Conservation (phyloP, 2,329 filamentous ascomycete genomes). For the Dothistroma septosporum region DNA sequence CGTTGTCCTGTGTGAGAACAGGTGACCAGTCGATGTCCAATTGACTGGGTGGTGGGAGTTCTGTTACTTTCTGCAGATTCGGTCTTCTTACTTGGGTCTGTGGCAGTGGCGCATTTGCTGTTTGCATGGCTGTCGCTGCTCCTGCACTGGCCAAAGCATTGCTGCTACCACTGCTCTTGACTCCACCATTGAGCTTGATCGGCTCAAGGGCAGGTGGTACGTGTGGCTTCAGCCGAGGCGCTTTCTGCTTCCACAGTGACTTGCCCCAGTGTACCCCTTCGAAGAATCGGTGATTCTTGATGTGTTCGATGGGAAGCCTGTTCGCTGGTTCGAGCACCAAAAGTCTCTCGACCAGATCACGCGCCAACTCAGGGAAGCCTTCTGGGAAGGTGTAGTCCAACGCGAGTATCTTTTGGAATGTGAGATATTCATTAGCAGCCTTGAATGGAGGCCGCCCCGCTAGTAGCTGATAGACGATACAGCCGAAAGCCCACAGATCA, state of each 20-base stretch:
- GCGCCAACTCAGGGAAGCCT: conserved; percentile 80
- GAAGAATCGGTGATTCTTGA: conserved; percentile 95
- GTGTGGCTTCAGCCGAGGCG: conserved; percentile 80
- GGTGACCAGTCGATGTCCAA: conserved; percentile 98
- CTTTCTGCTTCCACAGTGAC: conserved; percentile 81
- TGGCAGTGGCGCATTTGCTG: conserved; percentile 35
- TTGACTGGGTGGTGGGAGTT: conserved; percentile 92
- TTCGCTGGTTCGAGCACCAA: conserved; percentile 82
- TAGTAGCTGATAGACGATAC: conserved; percentile 92
- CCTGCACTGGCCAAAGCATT: conserved; percentile 22
- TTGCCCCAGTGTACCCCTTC: conserved; percentile 81
- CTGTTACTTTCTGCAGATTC: conserved; percentile 81
- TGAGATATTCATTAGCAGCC: conserved; percentile 89
- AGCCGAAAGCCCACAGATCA: conserved; percentile 97
- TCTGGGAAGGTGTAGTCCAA: conserved; percentile 90
- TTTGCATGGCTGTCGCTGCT: conserved; percentile 18
- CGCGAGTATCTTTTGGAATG: conserved; percentile 95
- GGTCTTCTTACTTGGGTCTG: conserved; percentile 42
- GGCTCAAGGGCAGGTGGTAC: conserved; percentile 54
- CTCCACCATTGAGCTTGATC: conserved; percentile 30
- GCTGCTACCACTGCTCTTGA: conserved; percentile 25
- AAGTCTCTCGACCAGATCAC: conserved; percentile 84
- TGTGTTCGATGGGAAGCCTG: conserved; percentile 86
- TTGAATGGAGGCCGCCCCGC: conserved; percentile 98
- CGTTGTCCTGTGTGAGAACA: conserved; percentile 83